phyloP scores from a whole-genome alignment of 331 rosid genomes.

The Quercus tomentella region DNA sequence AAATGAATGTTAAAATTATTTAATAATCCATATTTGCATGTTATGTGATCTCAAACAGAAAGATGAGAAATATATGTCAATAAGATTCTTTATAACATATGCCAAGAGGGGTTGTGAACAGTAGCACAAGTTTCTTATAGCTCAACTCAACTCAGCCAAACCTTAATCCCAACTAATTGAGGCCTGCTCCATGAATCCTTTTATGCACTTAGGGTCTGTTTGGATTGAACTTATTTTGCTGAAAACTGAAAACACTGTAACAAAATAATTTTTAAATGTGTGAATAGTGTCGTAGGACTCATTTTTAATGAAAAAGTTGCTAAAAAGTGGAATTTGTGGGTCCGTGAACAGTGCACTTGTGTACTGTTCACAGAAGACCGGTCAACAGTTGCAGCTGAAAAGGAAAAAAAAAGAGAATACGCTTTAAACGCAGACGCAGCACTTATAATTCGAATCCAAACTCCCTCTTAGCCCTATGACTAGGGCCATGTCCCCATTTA shows the following conservation, averaged over 20 bases:
- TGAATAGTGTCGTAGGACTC: too few relatives aligned
- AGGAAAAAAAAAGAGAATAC: too few relatives aligned
- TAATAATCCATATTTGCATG: slow-evolving; percentile 2
- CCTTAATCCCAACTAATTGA: neutral
- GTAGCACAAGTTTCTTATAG: neutral
- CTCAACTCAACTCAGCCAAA: neutral
- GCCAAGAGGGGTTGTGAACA: neutral
- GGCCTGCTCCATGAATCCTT: neutral
- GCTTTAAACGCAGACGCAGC: too few relatives aligned
- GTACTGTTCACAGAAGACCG: too few relatives aligned
- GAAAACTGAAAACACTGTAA: too few relatives aligned
- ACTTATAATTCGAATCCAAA: too few relatives aligned
- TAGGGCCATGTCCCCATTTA: neutral
- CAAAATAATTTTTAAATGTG: too few relatives aligned
- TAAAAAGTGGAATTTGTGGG: too few relatives aligned
- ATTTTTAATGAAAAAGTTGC: too few relatives aligned
- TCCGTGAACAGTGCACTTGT: too few relatives aligned
- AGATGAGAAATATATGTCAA: neutral
- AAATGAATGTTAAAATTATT: slow-evolving; percentile 13
- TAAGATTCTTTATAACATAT: neutral
- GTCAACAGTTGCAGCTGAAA: too few relatives aligned
- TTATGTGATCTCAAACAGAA: slow-evolving; percentile 4
- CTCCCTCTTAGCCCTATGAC: neutral
- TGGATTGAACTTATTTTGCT: too few relatives aligned
- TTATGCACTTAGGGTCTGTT: neutral